Evolutionary conservation across 169 alveolate genomes (phyloP).

Genomic region (Plasmodium chabaudi): DNA sequence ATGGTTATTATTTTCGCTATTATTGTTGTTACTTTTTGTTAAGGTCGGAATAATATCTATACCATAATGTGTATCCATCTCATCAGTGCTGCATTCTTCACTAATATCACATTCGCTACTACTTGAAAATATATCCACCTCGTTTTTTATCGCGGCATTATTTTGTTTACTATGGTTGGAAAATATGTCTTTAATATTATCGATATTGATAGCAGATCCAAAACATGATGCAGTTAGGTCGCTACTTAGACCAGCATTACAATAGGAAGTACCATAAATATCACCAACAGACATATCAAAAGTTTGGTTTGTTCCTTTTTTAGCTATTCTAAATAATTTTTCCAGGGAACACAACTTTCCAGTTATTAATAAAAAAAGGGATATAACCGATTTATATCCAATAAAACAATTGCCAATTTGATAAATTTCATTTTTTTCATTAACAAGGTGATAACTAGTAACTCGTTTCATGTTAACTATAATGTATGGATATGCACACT

Average conservation of each 20-base stretch:
- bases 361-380: slow-evolving; percentile 40
- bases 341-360: slow-evolving; percentile 32
- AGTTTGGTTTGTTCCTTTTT: slow-evolving; percentile 28
- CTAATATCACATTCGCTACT: neutral
- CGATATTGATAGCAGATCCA: slow-evolving; percentile 36
- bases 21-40: neutral
- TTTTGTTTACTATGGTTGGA: neutral
- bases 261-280: slow-evolving; percentile 49
- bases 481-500: slow-evolving; percentile 19
- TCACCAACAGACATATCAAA: slow-evolving; percentile 73
- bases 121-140: neutral
- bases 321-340: slow-evolving; percentile 28
- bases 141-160: neutral
- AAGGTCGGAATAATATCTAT: neutral
- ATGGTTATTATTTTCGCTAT: neutral
- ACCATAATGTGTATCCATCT: neutral
- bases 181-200: slow-evolving; percentile 7
- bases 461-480: slow-evolving; percentile 55
- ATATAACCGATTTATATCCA: slow-evolving; percentile 24
- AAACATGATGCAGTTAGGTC: slow-evolving; percentile 59
- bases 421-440: slow-evolving; percentile 18
- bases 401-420: slow-evolving; percentile 27
- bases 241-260: slow-evolving; percentile 44
- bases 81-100: neutral
- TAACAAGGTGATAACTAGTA: slow-evolving; percentile 25